Evolutionary conservation across 1,139 yeast species (phyloP).

Genomic region (Pichia inconspicua): DNA sequence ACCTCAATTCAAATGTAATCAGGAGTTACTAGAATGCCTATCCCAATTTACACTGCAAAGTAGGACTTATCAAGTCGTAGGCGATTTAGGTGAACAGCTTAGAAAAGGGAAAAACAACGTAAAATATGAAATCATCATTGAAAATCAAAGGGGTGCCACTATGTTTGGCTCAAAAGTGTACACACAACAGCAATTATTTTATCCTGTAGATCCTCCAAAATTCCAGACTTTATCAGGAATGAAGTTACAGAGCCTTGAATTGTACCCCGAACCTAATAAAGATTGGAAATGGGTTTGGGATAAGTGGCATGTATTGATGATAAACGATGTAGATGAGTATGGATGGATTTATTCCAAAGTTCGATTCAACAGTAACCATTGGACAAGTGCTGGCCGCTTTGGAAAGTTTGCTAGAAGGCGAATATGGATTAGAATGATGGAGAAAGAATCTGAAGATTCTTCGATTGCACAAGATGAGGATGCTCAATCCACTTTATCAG

Average conservation of each 20-base stretch:
- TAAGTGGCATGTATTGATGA: constrained; percentile 66
- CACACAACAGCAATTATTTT: constrained; percentile 43
- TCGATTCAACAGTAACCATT: constrained; percentile 39
- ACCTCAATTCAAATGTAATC: constrained; percentile 24
- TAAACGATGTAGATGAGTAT: constrained; percentile 64
- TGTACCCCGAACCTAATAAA: constrained; percentile 57
- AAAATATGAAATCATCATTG: constrained; percentile 33
- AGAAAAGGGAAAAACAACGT: constrained; percentile 1
- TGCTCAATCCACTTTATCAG: background rate
- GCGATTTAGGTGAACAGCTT: constrained; percentile 8
- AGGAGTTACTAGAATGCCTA: constrained; percentile 22
- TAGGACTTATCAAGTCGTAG: constrained; percentile 9
- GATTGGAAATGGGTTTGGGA: constrained; percentile 71
- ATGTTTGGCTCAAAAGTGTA: constrained; percentile 59
- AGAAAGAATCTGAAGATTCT: constrained; percentile 1
- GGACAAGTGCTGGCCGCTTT: constrained; percentile 55
- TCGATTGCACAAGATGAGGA: background rate
- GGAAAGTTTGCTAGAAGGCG: constrained; percentile 54
- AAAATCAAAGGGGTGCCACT: constrained; percentile 65
- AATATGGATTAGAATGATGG: constrained; percentile 44
- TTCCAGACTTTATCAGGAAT: constrained; percentile 28
- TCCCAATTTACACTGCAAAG: constrained; percentile 15
- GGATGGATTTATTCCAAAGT: constrained; percentile 64
- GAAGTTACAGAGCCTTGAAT: constrained; percentile 28
- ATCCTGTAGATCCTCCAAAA: constrained; percentile 52